phyloP scores from a whole-genome alignment of 495 filamentous ascomycete genomes.

The Evernia prunastri region DNA sequence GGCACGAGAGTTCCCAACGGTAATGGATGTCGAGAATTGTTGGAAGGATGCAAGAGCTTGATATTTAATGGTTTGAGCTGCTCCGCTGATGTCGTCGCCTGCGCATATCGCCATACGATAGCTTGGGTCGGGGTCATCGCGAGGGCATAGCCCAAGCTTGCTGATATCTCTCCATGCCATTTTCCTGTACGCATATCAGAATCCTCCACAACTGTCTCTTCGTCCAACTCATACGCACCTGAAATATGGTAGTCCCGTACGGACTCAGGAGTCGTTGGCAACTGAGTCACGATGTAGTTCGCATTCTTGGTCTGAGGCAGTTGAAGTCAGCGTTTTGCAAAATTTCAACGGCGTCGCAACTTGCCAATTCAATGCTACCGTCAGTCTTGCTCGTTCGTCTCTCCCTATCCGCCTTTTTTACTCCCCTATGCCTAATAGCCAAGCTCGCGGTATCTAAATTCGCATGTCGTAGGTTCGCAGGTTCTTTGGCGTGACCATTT shows the following conservation, averaged over 20 bases:
- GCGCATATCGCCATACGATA: constrained; percentile 80
- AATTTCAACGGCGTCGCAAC: constrained; percentile 26
- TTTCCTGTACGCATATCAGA: constrained; percentile 31
- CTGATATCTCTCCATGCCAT: constrained; percentile 52
- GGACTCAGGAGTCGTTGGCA: constrained; percentile 71
- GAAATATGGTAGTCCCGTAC: constrained; percentile 51
- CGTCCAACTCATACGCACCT: constrained; percentile 41
- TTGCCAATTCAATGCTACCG: constrained; percentile 57
- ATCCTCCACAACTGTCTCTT: not conserved
- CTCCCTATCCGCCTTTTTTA: constrained; percentile 48
- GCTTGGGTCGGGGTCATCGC: constrained; percentile 72
- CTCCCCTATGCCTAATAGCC: constrained; percentile 55
- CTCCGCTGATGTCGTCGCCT: constrained; percentile 56
- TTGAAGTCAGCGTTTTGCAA: constrained; percentile 10
- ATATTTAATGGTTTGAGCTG: constrained; percentile 54
- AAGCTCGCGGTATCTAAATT: constrained; percentile 42
- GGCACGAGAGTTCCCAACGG: constrained; percentile 78
- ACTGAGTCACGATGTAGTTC: constrained; percentile 77
- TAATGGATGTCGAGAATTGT: constrained; percentile 54
- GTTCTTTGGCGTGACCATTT: constrained; percentile 35
- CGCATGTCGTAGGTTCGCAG: constrained; percentile 41
- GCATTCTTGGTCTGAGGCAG: constrained; percentile 68
- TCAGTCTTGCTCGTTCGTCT: constrained; percentile 45
- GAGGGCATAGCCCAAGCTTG: constrained; percentile 65
- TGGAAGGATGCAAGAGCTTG: constrained; percentile 65